phyloP scores from a whole-genome alignment of 805 yeast genomes.

The Zygosaccharomyces bisporus region DNA sequence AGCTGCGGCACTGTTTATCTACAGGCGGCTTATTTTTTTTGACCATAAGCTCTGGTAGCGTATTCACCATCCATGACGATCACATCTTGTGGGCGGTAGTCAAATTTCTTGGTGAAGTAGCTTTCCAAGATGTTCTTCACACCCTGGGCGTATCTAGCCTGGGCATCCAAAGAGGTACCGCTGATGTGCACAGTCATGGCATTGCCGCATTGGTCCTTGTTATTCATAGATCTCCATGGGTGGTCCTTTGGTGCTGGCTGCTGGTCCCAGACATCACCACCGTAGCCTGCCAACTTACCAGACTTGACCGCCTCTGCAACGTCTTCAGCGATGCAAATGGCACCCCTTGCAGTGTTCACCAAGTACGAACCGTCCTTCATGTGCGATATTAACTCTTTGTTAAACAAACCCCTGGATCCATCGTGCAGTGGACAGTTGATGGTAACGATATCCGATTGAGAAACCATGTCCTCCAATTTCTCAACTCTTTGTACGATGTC shows the following conservation, averaged over 20 bases:
- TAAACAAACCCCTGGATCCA: conserved; percentile 60
- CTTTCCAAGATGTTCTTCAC: conserved; percentile 60
- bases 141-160: conserved; percentile 67
- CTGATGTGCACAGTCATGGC: conserved; percentile 49
- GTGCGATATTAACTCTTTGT: conserved; percentile 60
- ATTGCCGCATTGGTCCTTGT: conserved; percentile 68
- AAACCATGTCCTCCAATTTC: conserved; percentile 58
- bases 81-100: conserved; percentile 73
- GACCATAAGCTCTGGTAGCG: conserved; percentile 65
- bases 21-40: conserved; percentile 34
- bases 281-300: conserved; percentile 73
- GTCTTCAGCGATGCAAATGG: conserved; percentile 67
- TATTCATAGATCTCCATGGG: conserved; percentile 71
- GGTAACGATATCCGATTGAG: conserved; percentile 67
- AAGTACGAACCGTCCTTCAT: conserved; percentile 52
- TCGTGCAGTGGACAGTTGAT: conserved; percentile 76
- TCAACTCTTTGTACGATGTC: conserved; percentile 55
- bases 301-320: conserved; percentile 68
- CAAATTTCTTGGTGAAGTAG: conserved; percentile 68
- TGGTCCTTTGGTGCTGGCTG: conserved; percentile 78
- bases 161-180: conserved; percentile 69
- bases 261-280: conserved; percentile 84
- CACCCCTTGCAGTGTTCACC: conserved; percentile 63
- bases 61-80: conserved; percentile 64
- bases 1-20: conserved; percentile 29